phyloP scores from a whole-genome alignment of 176 grass and related monocot species.

The Avena insularis region DNA sequence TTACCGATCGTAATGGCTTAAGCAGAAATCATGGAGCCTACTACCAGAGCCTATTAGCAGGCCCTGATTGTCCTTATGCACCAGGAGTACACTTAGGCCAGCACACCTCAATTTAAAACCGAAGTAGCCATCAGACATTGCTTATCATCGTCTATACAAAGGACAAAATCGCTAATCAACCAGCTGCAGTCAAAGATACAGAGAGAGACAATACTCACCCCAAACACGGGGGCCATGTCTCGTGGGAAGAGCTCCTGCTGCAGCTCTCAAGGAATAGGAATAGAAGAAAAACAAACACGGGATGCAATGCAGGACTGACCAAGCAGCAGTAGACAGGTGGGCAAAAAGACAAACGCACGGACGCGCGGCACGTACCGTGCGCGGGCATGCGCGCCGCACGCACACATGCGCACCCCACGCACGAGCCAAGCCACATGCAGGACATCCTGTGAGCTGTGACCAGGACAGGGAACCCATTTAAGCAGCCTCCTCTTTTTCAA shows the following conservation, averaged over 20 bases:
- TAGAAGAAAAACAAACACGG: slow-evolving; percentile 27
- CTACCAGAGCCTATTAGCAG: slow-evolving; percentile 27
- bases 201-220: slow-evolving; percentile 29
- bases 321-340: slow-evolving; percentile 32
- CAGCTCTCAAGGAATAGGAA: slow-evolving; percentile 26
- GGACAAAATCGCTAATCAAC: slow-evolving; percentile 48
- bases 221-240: slow-evolving; percentile 53
- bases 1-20: neutral
- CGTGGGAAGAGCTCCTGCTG: slow-evolving; percentile 38
- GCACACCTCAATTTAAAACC: slow-evolving; percentile 33
- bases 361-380: neutral
- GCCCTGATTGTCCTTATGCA: slow-evolving; percentile 36
- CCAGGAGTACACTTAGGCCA: slow-evolving; percentile 20
- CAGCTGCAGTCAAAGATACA: slow-evolving; percentile 40
- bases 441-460: slow-evolving; percentile 23
- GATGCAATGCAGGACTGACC: slow-evolving; percentile 29
- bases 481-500: neutral
- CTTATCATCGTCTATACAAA: slow-evolving; percentile 30
- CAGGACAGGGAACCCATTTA: slow-evolving; percentile 30
- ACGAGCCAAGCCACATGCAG: slow-evolving; percentile 45
- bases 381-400: neutral
- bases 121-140: slow-evolving; percentile 25
- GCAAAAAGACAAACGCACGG: slow-evolving; percentile 46
- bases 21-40: slow-evolving; percentile 50
- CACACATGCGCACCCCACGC: slow-evolving; percentile 23